Evolutionary conservation across 2,329 filamentous ascomycete genomes (phyloP).

Genomic region (Diplodia sapinea): DNA sequence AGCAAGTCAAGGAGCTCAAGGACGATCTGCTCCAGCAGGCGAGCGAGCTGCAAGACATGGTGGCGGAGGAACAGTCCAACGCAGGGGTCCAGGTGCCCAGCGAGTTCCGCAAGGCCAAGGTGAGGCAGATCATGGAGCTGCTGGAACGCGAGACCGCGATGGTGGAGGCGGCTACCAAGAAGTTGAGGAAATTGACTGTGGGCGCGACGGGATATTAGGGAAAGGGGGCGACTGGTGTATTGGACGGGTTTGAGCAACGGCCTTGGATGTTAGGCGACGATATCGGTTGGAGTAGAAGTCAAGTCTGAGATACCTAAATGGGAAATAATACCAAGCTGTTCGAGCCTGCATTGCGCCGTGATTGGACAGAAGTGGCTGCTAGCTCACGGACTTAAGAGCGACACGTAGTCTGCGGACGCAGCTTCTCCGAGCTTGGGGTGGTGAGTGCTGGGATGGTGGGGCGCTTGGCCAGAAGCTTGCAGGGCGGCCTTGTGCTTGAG

Average conservation of each 20-base stretch:
- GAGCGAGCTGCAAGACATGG: constrained; percentile 33
- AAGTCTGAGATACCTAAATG: constrained; percentile 23
- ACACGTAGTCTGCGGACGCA: constrained; percentile 20
- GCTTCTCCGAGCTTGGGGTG: constrained; percentile 19
- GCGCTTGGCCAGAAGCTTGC: constrained; percentile 24
- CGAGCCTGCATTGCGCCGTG: background rate
- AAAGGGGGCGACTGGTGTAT: background rate
- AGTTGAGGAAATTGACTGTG: constrained; percentile 38
- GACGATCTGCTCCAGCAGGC: constrained; percentile 53
- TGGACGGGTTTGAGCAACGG: constrained; percentile 13
- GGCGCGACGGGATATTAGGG: constrained; percentile 21
- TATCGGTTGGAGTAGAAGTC: constrained; percentile 2
- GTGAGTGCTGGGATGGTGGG: constrained; percentile 10
- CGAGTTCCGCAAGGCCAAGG: constrained; percentile 44
- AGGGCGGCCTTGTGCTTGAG: background rate
- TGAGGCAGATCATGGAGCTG: constrained; percentile 43
- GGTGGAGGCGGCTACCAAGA: constrained; percentile 43
- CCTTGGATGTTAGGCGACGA: constrained; percentile 7
- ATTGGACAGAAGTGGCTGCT: background rate
- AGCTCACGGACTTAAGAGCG: constrained; percentile 10
- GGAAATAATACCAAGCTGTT: constrained; percentile 29
- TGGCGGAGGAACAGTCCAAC: constrained; percentile 33
- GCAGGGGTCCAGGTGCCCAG: constrained; percentile 40
- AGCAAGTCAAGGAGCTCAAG: constrained; percentile 62
- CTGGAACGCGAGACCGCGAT: constrained; percentile 43